Conservation (phyloP, 164 flowering plant genomes). For the Aristolochia contorta region DNA sequence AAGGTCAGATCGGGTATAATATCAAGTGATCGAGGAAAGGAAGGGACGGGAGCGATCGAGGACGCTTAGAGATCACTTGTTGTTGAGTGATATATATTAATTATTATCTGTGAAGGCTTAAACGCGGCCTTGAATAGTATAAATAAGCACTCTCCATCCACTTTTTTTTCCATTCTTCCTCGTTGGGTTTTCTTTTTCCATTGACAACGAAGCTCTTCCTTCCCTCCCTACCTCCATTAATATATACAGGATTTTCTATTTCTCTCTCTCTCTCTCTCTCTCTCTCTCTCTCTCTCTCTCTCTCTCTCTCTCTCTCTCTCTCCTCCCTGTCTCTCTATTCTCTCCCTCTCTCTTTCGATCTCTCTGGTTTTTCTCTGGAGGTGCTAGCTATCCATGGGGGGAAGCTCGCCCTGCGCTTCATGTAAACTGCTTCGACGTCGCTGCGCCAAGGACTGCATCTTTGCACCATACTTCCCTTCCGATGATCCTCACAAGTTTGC, state of each 20-base stretch:
- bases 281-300: background rate
- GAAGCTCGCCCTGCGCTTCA: constrained; percentile 82
- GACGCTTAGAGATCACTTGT: background rate
- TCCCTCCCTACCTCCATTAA: background rate
- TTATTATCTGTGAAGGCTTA: background rate
- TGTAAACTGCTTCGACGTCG: constrained; percentile 84
- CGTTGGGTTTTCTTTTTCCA: background rate
- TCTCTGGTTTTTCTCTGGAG: background rate
- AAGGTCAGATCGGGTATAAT: too few species aligned
- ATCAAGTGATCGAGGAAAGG: too few species aligned
- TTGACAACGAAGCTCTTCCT: too few species aligned
- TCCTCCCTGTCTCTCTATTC: background rate
- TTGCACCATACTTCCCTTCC: constrained; percentile 84
- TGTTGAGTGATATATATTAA: background rate
- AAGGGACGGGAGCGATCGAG: too few species aligned
- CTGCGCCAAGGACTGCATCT: constrained; percentile 81
- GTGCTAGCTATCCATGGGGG: constrained; percentile 34
- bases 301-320: background rate
- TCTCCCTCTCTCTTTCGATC: background rate
- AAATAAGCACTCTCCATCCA: background rate
- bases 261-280: background rate
- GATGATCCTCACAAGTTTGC: constrained; percentile 83
- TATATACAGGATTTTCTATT: background rate
- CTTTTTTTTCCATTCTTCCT: background rate
- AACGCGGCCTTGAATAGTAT: background rate